Conservation (phyloP, 176 grass and related monocot genomes). For the Tillandsia fasciculata region DNA sequence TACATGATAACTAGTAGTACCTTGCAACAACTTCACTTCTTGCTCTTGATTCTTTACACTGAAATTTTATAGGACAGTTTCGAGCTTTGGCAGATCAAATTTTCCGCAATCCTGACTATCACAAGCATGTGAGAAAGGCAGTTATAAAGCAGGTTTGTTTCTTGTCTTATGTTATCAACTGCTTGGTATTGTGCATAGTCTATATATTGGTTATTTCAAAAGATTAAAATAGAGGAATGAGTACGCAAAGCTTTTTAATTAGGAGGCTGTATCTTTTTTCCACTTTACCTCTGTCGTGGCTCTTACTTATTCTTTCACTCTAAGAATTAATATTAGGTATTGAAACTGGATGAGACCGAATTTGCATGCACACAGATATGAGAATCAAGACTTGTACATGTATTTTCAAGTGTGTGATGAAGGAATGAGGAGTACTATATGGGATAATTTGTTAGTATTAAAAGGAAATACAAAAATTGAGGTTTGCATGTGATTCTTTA, state of each 20-base stretch:
- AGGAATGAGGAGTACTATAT: too few relatives aligned
- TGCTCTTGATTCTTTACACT: background rate
- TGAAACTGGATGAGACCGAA: background rate
- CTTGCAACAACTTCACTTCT: background rate
- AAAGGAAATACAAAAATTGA: too few relatives aligned
- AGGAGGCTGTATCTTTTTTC: background rate
- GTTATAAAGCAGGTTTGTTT: conserved; percentile 64
- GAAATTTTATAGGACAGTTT: conserved; percentile 41
- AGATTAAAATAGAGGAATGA: background rate
- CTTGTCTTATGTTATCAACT: background rate
- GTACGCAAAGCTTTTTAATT: background rate
- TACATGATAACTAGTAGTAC: too few relatives aligned
- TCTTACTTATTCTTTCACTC: background rate
- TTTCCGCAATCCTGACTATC: conserved; percentile 91
- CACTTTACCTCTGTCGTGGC: background rate
- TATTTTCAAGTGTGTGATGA: too few relatives aligned
- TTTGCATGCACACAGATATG: background rate
- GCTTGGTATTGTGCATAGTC: background rate
- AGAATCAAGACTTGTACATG: too few relatives aligned
- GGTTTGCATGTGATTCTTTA: too few relatives aligned
- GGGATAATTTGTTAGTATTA: too few relatives aligned
- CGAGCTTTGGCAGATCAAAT: conserved; percentile 98
- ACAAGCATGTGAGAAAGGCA: conserved; percentile 75
- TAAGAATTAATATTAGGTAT: background rate
- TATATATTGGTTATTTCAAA: conserved; percentile 13